Evolutionary conservation across 495 filamentous ascomycete genomes (phyloP), one percentile per base, ranked within the genome.

Genomic region (Penicillium desertorum): DNA sequence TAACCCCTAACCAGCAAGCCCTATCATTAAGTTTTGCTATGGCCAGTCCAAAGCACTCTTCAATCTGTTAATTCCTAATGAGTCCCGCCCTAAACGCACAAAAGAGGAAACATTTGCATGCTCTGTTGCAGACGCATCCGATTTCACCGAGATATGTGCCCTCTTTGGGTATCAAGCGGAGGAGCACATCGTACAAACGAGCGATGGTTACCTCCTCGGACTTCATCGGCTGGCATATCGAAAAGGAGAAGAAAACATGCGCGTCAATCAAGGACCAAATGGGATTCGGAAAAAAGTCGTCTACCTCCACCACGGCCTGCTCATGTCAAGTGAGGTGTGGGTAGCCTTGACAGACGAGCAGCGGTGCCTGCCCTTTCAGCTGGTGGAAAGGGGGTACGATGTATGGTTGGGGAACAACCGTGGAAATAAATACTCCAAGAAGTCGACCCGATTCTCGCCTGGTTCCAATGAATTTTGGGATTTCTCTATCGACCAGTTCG

Each of bases 301-400:
- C 9, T 98, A 98, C 71, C 76, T 98, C 59, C 94, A 98, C 71
- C 94, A 98, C 73, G 94, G 94, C 22, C 79, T 98, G 51, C 79
- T 98, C 56, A 98, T 98, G 94, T 96, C 96, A 71, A 96, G 92
- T 71, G 94, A 98, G 75, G 94, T 98, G 20, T 98, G 94, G 94
- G 90, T 97, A 19, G 95, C 90, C 68, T 74, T 91, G 64, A 92
- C 93, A 4, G 91, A 98, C 47, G 86, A 85, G 60, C 83, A 96
- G 71, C 81, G 91, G 53, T 90, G 85, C 58, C 77, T 98, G 12
- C 91, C 94, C 0, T 98, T 98, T 71, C 81, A 86, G 57, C 77
- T 98, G 43, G 92, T 96, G 0, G 92, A 98, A 67, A 83, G 81
- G 66, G 94, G 94, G 9, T 98, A 94, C 63, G 94, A 98, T 80